phyloP scores from a whole-genome alignment of 2,329 filamentous ascomycete species.

The Neofusicoccum laricinum region DNA sequence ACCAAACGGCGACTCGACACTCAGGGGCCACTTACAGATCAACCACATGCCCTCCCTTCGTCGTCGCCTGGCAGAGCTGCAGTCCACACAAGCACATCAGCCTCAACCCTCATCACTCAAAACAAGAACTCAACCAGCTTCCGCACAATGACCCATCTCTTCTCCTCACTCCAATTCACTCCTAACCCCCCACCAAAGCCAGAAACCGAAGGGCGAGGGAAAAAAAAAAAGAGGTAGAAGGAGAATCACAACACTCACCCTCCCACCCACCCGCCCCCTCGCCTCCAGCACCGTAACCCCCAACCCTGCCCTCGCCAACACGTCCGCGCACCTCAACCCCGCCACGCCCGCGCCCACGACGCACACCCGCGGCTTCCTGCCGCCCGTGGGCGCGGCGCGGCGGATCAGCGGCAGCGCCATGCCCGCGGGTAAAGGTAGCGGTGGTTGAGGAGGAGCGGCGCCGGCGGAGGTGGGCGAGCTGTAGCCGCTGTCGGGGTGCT shows the following conservation, averaged over 20 bases:
- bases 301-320: conserved; percentile 63
- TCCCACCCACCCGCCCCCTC: conserved; percentile 64
- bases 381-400: conserved; percentile 31
- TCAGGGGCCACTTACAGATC: conserved; percentile 50
- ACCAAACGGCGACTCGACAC: neutral
- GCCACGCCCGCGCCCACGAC: conserved; percentile 70
- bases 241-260: conserved; percentile 45
- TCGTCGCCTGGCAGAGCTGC: conserved; percentile 48
- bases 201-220: no score
- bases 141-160: conserved; percentile 13
- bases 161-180: no score
- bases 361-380: conserved; percentile 55
- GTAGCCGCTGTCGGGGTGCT: conserved; percentile 18
- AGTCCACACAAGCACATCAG: conserved; percentile 10
- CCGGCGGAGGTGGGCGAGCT: neutral
- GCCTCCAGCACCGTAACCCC: conserved; percentile 69
- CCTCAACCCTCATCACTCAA: neutral
- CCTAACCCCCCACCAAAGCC: no score
- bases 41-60: conserved; percentile 49
- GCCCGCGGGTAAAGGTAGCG: no score
- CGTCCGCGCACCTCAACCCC: conserved; percentile 67
- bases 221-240: neutral
- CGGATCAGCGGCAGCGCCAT: no score
- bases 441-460: no score
- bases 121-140: conserved; percentile 15